Percentiles rank a stretch among this genome's conserved stretches.
Conservation (phyloP, 2,329 filamentous ascomycete genomes). For the Rutstroemia sp. region DNA sequence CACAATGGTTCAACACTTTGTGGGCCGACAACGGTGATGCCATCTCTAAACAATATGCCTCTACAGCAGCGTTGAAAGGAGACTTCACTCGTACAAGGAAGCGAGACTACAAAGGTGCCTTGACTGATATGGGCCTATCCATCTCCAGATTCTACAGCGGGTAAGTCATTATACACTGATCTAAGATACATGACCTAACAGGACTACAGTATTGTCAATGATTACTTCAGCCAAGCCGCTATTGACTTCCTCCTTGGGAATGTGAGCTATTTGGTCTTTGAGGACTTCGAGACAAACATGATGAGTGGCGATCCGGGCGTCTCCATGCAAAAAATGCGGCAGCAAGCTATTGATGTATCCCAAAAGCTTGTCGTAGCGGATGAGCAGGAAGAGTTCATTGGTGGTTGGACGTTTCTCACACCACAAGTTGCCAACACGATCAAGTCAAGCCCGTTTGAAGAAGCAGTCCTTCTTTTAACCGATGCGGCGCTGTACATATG, state of each 20-base stretch:
- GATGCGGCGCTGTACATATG: slow-evolving; percentile 81
- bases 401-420: slow-evolving; percentile 82
- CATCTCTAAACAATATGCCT: slow-evolving; percentile 91
- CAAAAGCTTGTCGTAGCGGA: slow-evolving; percentile 81
- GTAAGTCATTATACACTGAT: background rate
- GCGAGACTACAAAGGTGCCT: slow-evolving; percentile 80
- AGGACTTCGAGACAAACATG: slow-evolving; percentile 91
- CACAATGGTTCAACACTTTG: slow-evolving; percentile 71
- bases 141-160: slow-evolving; percentile 56
- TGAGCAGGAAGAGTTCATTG: slow-evolving; percentile 74
- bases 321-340: slow-evolving; percentile 74
- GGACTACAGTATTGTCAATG: slow-evolving; percentile 76
- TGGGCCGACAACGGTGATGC: slow-evolving; percentile 98
- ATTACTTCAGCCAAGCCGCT: slow-evolving; percentile 91
- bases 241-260: slow-evolving; percentile 94
- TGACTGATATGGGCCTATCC: slow-evolving; percentile 87
- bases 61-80: slow-evolving; percentile 90
- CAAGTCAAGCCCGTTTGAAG: slow-evolving; percentile 68
- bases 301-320: slow-evolving; percentile 88
- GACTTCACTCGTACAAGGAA: slow-evolving; percentile 92
- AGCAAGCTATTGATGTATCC: slow-evolving; percentile 84
- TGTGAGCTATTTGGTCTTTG: slow-evolving; percentile 76
- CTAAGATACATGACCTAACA: slow-evolving; percentile 5
- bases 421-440: slow-evolving; percentile 65
- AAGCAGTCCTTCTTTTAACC: slow-evolving; percentile 81